phyloP scores from a whole-genome alignment of 2,329 filamentous ascomycete genomes.

The Corynespora cassiicola region DNA sequence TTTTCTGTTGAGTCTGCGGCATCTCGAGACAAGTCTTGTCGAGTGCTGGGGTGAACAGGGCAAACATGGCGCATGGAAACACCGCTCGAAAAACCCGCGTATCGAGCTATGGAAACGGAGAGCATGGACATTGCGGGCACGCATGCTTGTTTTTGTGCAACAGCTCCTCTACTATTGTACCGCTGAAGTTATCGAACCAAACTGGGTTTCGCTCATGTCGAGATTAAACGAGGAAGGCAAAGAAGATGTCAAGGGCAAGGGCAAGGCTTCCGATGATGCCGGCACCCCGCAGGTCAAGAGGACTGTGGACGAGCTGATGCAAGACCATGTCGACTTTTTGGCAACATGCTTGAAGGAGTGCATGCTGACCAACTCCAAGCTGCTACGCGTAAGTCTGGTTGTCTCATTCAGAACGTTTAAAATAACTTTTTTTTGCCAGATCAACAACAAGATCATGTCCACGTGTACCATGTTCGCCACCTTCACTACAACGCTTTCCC shows the following conservation, averaged over 20 bases:
- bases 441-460: slow-evolving; percentile 96
- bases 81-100: slow-evolving; percentile 73
- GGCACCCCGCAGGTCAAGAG: slow-evolving; percentile 61
- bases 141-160: slow-evolving; percentile 97
- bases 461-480: slow-evolving; percentile 94
- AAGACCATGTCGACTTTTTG: slow-evolving; percentile 97
- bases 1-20: slow-evolving; percentile 86
- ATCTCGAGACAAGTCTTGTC: slow-evolving; percentile 86
- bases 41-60: slow-evolving; percentile 91
- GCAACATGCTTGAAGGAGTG: slow-evolving; percentile 98
- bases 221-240: slow-evolving; percentile 68
- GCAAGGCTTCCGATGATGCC: slow-evolving; percentile 32
- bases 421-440: slow-evolving; percentile 61
- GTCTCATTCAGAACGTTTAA: slow-evolving; percentile 7
- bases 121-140: slow-evolving; percentile 87
- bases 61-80: slow-evolving; percentile 80
- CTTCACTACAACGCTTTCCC: slow-evolving; percentile 85
- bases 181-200: slow-evolving; percentile 95
- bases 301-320: slow-evolving; percentile 97
- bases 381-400: slow-evolving; percentile 74
- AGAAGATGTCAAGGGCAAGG: slow-evolving; percentile 55
- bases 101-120: slow-evolving; percentile 93
- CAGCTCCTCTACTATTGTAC: slow-evolving; percentile 97
- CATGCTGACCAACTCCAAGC: slow-evolving; percentile 96
- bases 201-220: slow-evolving; percentile 95